Evolutionary conservation across 306 rosid genomes (phyloP).

Genomic region (Prunus fruticosa): DNA sequence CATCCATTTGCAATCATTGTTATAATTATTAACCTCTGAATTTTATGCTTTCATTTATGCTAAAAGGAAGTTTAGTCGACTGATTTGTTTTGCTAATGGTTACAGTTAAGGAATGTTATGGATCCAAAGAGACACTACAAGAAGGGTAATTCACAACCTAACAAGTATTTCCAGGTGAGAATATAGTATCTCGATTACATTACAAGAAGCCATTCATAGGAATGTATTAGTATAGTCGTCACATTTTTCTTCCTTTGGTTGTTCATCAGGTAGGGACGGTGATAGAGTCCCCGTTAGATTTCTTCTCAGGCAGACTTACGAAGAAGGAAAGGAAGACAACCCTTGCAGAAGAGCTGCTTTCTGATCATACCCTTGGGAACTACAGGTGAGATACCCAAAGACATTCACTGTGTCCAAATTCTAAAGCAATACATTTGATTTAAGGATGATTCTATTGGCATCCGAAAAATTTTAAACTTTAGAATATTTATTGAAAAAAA

Average conservation of each 20-base stretch:
- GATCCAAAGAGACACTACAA: constrained; percentile 94
- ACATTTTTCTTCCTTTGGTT: neutral
- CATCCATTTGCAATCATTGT: neutral
- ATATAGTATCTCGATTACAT: neutral
- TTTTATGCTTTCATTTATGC: constrained; percentile 2
- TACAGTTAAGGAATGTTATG: constrained; percentile 65
- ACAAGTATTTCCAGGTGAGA: constrained; percentile 86
- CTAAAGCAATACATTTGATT: neutral
- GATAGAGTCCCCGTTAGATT: constrained; percentile 61
- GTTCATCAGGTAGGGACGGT: constrained; percentile 75
- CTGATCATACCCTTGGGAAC: constrained; percentile 39
- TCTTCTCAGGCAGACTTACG: constrained; percentile 64
- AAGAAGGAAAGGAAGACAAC: constrained; percentile 81
- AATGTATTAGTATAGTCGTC: neutral
- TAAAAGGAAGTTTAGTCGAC: constrained; percentile 7
- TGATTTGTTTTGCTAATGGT: constrained; percentile 11
- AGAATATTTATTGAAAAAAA: too few relatives aligned
- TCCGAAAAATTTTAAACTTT: neutral
- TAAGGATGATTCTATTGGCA: neutral
- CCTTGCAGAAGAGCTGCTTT: constrained; percentile 65
- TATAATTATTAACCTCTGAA: neutral
- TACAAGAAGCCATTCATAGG: neutral
- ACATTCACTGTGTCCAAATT: neutral
- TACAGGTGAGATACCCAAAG: constrained; percentile 44
- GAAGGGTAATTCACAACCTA: constrained; percentile 60